A percentile compares a stretch with the other conserved stretches of the same genome.
These are phyloP conservation scores for Schizochytrium sp. DNA, from an alignment of 108 stramenopile genomes.

Conservation along the genomic window DNA sequence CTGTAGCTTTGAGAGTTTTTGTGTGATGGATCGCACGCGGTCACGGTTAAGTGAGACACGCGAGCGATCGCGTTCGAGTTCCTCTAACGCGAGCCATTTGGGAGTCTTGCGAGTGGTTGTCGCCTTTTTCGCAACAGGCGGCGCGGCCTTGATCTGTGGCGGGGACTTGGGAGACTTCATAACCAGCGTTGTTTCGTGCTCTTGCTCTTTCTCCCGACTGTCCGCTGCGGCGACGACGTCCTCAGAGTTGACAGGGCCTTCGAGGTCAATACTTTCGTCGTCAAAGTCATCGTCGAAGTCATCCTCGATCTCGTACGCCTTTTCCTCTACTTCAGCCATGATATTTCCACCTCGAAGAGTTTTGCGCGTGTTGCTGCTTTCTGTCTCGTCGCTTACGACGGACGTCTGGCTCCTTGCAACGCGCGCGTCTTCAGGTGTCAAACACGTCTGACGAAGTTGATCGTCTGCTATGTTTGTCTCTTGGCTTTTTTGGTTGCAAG, in stretches of 20 bases:
- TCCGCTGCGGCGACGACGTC: not conserved
- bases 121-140: no score
- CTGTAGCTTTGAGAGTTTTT: slow-evolving; percentile 7
- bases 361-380: not conserved
- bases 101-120: not conserved
- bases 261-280: not conserved
- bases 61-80: slow-evolving; percentile 6
- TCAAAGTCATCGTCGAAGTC: not conserved
- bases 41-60: not conserved
- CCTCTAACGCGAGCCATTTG: slow-evolving; percentile 1
- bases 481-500: no score
- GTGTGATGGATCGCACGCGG: not conserved
- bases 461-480: no score
- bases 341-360: not conserved
- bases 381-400: no score
- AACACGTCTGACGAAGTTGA: no score
- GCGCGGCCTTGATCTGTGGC: not conserved
- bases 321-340: not conserved
- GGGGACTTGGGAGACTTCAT: not conserved
- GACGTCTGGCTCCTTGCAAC: no score
- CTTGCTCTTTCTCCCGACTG: no score
- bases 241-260: not conserved
- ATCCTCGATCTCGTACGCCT: not conserved
- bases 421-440: no score
- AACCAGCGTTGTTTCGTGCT: no score